Conservation (phyloP, 2,329 filamentous ascomycete species). For the Xenoacremonium recifei region DNA sequence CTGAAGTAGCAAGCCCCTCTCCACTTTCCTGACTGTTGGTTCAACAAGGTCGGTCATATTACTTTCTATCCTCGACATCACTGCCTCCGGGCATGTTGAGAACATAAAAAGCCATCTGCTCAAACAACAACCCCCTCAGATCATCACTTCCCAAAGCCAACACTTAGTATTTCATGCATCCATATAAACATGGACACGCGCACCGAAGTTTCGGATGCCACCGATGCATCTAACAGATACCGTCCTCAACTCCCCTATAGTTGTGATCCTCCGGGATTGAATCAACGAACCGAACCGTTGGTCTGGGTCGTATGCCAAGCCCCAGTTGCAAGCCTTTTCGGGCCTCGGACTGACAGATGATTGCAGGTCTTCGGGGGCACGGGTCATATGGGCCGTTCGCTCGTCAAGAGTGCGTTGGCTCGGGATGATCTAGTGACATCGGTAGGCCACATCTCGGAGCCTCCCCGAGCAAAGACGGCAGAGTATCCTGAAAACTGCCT, state of each 20-base stretch:
- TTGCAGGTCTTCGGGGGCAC: constrained; percentile 93
- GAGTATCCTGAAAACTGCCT: constrained; percentile 71
- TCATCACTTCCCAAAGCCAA: too few relatives aligned
- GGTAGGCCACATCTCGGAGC: constrained; percentile 81
- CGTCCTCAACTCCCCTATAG: constrained; percentile 70
- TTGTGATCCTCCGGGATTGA: constrained; percentile 77
- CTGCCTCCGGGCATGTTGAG: too few relatives aligned
- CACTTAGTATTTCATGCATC: too few relatives aligned
- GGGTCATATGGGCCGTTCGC: constrained; percentile 92
- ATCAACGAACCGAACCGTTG: constrained; percentile 68
- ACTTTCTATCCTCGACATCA: too few relatives aligned
- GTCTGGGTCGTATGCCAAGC: constrained; percentile 76
- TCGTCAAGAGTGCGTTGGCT: constrained; percentile 77
- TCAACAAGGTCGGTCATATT: too few relatives aligned
- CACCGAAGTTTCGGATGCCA: constrained; percentile 23
- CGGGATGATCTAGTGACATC: constrained; percentile 83
- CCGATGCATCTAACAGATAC: constrained; percentile 25
- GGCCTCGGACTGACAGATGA: too few relatives aligned
- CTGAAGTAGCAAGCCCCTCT: too few relatives aligned
- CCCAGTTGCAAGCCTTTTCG: too few relatives aligned
- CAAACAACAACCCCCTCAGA: too few relatives aligned
- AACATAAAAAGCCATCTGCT: too few relatives aligned
- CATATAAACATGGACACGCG: constrained; percentile 27
- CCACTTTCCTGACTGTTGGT: too few relatives aligned
- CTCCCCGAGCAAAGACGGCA: constrained; percentile 69